Conservation (phyloP, 331 rosid genomes). For the Pyracantha coccinea region DNA sequence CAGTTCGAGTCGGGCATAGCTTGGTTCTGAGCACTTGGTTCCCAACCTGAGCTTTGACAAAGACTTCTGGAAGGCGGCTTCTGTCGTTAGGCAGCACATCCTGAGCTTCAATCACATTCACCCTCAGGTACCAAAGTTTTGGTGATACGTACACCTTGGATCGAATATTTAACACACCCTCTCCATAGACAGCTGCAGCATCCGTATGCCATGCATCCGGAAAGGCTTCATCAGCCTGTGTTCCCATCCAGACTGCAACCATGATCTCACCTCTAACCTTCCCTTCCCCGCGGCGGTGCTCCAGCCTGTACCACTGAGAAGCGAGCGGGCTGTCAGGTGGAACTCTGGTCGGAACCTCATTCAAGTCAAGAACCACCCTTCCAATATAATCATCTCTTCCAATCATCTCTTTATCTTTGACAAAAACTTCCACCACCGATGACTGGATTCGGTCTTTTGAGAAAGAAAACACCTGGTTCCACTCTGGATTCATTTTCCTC, state of each 20-base stretch:
- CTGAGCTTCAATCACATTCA: conserved; percentile 84
- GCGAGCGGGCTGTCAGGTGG: conserved; percentile 95
- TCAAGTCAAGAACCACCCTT: conserved; percentile 60
- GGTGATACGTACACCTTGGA: conserved; percentile 95
- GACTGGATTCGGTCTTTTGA: conserved; percentile 81
- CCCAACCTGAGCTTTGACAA: conserved; percentile 77
- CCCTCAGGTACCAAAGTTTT: conserved; percentile 81
- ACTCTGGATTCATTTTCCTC: conserved; percentile 66
- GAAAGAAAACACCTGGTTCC: conserved; percentile 91
- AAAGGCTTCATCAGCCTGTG: conserved; percentile 92
- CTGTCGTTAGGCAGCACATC: conserved; percentile 65
- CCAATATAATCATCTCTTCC: conserved; percentile 84
- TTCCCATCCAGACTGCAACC: conserved; percentile 97
- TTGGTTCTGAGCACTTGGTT: conserved; percentile 66
- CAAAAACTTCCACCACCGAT: conserved; percentile 63
- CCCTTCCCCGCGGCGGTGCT: conserved; percentile 58
- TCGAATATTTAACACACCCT: conserved; percentile 66
- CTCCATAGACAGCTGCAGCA: conserved; percentile 76
- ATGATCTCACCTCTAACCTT: conserved; percentile 74
- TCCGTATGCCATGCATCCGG: conserved; percentile 91
- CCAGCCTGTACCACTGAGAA: conserved; percentile 83
- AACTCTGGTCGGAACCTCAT: conserved; percentile 81
- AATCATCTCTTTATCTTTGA: conserved; percentile 77
- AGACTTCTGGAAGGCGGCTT: conserved; percentile 56
- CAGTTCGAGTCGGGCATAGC: conserved; percentile 43